A percentile compares a stretch with the other conserved stretches of the same genome.
Evolutionary conservation across 2,329 filamentous ascomycete genomes (phyloP).

Genomic region (Penicillium paneum): DNA sequence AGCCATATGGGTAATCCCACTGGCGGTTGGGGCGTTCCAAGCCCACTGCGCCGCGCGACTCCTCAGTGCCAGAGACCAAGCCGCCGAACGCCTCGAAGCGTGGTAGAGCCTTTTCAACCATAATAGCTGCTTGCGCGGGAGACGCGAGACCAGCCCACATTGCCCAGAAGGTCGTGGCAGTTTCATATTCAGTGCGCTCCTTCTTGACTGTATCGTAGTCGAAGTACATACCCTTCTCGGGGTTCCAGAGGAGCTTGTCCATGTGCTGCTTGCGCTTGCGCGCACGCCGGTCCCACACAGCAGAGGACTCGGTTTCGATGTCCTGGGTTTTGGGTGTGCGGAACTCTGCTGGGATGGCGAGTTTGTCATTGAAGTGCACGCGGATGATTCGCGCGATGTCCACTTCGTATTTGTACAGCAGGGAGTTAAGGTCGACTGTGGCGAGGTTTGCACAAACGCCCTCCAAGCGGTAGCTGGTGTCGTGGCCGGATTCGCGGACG

Average conservation of each 20-base stretch:
- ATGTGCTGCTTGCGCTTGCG: conserved; percentile 79
- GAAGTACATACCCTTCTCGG: conserved; percentile 91
- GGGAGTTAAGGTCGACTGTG: conserved; percentile 89
- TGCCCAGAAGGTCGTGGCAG: conserved; percentile 92
- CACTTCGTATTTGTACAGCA: conserved; percentile 94
- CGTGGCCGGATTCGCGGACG: conserved; percentile 93
- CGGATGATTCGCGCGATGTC: conserved; percentile 88
- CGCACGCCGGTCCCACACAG: conserved; percentile 85
- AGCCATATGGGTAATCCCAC: conserved; percentile 98
- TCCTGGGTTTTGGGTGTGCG: conserved; percentile 63
- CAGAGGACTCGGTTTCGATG: conserved; percentile 73
- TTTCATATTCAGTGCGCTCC: conserved; percentile 79
- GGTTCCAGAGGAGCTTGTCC: conserved; percentile 92
- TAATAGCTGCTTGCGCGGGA: conserved; percentile 76
- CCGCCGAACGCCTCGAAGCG: conserved; percentile 86
- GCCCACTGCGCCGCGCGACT: conserved; percentile 76
- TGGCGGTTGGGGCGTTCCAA: conserved; percentile 88
- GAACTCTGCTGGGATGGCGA: conserved; percentile 80
- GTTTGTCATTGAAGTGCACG: conserved; percentile 74
- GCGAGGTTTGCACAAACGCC: conserved; percentile 82
- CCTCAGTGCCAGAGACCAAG: conserved; percentile 81
- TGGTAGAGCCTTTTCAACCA: conserved; percentile 79
- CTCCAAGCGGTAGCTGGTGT: conserved; percentile 92
- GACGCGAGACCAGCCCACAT: conserved; percentile 91
- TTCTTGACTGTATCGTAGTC: conserved; percentile 88